Conservation (phyloP, 306 rosid genomes). For the Trifolium fragiferum region DNA sequence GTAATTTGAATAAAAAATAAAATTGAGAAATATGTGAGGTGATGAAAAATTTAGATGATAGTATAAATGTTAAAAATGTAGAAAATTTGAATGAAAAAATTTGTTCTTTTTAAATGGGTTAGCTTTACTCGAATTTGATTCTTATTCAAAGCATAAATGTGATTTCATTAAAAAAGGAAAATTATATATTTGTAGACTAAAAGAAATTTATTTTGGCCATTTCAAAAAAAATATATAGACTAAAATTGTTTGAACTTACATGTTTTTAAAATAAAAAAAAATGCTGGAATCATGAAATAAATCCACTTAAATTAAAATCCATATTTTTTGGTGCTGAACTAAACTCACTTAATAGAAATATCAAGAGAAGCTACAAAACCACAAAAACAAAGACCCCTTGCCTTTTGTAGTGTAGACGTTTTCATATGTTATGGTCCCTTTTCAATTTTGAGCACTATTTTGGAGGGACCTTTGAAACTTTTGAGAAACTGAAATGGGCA, state of each 20-base stretch:
- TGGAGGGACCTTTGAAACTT: slow-evolving; percentile 43
- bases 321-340: not conserved
- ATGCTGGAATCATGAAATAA: slow-evolving; percentile 1
- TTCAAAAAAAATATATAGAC: too few relatives aligned
- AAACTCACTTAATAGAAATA: slow-evolving; percentile 25
- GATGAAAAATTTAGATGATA: too few relatives aligned
- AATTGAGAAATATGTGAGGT: too few relatives aligned
- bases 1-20: too few relatives aligned
- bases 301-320: not conserved
- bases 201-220: too few relatives aligned
- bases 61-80: too few relatives aligned
- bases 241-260: not conserved
- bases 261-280: not conserved
- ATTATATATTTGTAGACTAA: too few relatives aligned
- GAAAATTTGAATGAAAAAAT: too few relatives aligned
- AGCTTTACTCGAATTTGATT: too few relatives aligned
- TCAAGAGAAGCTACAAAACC: slow-evolving; percentile 5
- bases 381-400: not conserved
- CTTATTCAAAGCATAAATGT: too few relatives aligned
- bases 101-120: too few relatives aligned
- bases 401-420: slow-evolving; percentile 42
- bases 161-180: too few relatives aligned
- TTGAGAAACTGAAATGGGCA: slow-evolving; percentile 32
- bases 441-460: slow-evolving; percentile 43
- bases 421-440: slow-evolving; percentile 30